A percentile compares a stretch with the other conserved stretches of the same genome.
Evolutionary conservation across 495 filamentous ascomycete genomes (phyloP).

Genomic region (Platismatia glauca): DNA sequence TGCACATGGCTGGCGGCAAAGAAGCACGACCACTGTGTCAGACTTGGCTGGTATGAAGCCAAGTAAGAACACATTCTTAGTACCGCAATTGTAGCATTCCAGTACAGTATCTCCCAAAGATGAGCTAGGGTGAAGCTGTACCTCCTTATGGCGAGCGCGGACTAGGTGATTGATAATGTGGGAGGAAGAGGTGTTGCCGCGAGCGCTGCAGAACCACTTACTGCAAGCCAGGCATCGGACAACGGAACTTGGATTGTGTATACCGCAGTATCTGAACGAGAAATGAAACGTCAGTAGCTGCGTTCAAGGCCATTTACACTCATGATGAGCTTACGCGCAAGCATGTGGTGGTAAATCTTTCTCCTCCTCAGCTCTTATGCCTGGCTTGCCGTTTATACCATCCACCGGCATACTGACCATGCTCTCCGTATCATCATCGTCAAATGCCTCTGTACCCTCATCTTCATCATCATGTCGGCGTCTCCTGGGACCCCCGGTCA

Average conservation of each 20-base stretch:
- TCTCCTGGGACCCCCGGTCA: conserved; percentile 52
- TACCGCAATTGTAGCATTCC: conserved; percentile 99
- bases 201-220: conserved; percentile 99
- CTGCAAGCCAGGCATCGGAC: conserved; percentile 92
- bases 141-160: conserved; percentile 95
- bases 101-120: conserved; percentile 95
- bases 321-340: conserved; percentile 67
- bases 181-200: conserved; percentile 91
- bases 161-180: conserved; percentile 99
- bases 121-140: conserved; percentile 89
- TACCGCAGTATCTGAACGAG: conserved; percentile 77
- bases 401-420: conserved; percentile 77
- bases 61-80: conserved; percentile 98
- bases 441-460: conserved; percentile 71
- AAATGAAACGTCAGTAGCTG: conserved; percentile 12
- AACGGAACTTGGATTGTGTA: conserved; percentile 88
- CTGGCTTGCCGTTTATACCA: conserved; percentile 57
- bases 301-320: neutral
- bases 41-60: conserved; percentile 99
- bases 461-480: conserved; percentile 77
- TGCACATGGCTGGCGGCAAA: conserved; percentile 94
- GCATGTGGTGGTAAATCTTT: conserved; percentile 91
- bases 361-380: conserved; percentile 66
- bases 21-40: conserved; percentile 92
- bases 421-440: conserved; percentile 89